A percentile compares a stretch with the other conserved stretches of the same genome.
Conservation (phyloP, 2,329 filamentous ascomycete genomes). For the Claviceps citrina region DNA sequence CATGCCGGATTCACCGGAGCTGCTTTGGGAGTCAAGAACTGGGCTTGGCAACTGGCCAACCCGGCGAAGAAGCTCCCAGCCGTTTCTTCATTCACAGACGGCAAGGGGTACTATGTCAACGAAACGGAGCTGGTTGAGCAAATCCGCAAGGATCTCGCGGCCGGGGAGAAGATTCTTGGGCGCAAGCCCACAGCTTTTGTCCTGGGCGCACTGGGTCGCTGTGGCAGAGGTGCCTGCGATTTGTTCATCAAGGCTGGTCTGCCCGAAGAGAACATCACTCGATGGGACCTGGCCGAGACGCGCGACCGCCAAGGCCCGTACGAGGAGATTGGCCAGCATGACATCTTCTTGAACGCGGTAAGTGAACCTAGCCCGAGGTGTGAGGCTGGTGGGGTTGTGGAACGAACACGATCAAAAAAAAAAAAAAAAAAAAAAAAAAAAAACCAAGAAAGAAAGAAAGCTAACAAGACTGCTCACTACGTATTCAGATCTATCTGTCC, state of each 20-base stretch:
- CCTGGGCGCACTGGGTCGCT: conserved; percentile 72
- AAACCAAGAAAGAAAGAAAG: too few species aligned
- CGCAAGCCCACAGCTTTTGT: conserved; percentile 57
- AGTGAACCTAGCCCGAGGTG: conserved; percentile 5
- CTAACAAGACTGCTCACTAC: not conserved
- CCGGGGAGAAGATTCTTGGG: conserved; percentile 58
- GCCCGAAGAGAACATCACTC: conserved; percentile 29
- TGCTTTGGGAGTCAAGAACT: conserved; percentile 61
- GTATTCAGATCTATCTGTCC: conserved; percentile 7
- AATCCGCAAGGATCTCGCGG: conserved; percentile 40
- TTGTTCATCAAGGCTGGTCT: conserved; percentile 57
- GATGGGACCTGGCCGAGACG: conserved; percentile 67
- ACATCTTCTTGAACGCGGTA: conserved; percentile 40
- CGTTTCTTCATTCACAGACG: conserved; percentile 1
- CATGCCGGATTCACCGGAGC: conserved; percentile 63
- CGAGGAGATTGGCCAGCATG: conserved; percentile 57
- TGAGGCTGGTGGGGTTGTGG: not conserved
- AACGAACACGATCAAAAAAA: too few species aligned
- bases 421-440: too few species aligned
- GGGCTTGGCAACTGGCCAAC: conserved; percentile 36
- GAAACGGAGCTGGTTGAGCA: conserved; percentile 6
- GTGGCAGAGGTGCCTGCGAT: conserved; percentile 72
- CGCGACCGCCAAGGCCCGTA: conserved; percentile 52
- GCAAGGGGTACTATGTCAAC: conserved; percentile 1
- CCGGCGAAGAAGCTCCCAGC: conserved; percentile 3